These are phyloP conservation scores for Mycosphaerella arachidis DNA, from an alignment of 2,329 filamentous ascomycete genomes.

Conservation along the genomic window DNA sequence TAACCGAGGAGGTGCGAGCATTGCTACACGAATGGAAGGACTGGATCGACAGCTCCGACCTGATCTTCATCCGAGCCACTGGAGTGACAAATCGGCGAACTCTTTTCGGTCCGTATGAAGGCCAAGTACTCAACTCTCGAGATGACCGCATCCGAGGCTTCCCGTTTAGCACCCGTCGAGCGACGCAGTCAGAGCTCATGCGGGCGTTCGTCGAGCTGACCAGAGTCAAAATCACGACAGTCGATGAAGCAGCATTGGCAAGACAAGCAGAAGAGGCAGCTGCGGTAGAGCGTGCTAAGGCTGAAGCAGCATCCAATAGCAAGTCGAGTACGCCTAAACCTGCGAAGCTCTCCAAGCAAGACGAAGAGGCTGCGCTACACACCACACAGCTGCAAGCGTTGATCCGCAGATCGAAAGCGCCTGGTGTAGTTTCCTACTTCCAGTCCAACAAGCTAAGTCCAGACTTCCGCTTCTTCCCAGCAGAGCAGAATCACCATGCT, in stretches of 20 bases:
- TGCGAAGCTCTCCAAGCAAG: conserved; percentile 71
- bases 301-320: conserved; percentile 32
- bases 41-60: conserved; percentile 75
- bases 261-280: conserved; percentile 43
- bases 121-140: conserved; percentile 72
- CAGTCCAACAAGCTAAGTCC: conserved; percentile 66
- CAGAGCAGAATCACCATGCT: conserved; percentile 70
- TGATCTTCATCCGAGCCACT: conserved; percentile 85
- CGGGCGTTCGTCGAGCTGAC: conserved; percentile 91
- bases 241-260: conserved; percentile 62
- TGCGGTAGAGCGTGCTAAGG: conserved; percentile 40
- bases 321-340: conserved; percentile 51
- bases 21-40: conserved; percentile 79
- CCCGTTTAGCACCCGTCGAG: conserved; percentile 85
- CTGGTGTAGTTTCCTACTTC: conserved; percentile 79
- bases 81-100: conserved; percentile 82
- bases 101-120: conserved; percentile 86
- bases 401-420: conserved; percentile 83
- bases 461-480: conserved; percentile 71
- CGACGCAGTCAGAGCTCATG: conserved; percentile 93
- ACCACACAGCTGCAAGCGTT: conserved; percentile 85
- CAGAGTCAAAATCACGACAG: conserved; percentile 74
- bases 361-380: conserved; percentile 76
- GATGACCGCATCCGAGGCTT: conserved; percentile 81
- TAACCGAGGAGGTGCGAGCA: conserved; percentile 80